These are phyloP conservation scores for Cutaneotrichosporon cavernicola DNA, from an alignment of 1,284 basidiomycete genomes.

Conservation along the genomic window DNA sequence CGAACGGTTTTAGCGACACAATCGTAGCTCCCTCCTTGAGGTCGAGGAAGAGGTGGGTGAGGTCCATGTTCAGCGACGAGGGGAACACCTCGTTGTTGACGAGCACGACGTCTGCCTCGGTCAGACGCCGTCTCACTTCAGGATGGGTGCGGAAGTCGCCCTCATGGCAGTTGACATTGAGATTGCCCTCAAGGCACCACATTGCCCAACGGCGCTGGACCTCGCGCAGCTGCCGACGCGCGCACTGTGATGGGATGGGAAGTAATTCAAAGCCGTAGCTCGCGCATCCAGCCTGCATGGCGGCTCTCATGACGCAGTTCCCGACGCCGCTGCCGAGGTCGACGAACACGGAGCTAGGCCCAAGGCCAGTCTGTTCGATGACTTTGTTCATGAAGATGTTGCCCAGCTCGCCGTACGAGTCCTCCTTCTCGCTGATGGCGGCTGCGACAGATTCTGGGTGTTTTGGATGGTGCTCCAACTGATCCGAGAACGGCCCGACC, in stretches of 20 bases:
- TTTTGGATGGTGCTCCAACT: slow-evolving; percentile 53
- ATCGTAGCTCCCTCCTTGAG: slow-evolving; percentile 58
- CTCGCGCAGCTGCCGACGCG: slow-evolving; percentile 55
- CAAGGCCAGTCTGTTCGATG: slow-evolving; percentile 46
- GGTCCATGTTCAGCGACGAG: slow-evolving; percentile 56
- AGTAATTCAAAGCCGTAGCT: slow-evolving; percentile 59
- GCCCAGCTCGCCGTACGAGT: slow-evolving; percentile 51
- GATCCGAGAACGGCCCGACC: slow-evolving; percentile 56
- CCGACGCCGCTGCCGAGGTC: slow-evolving; percentile 61
- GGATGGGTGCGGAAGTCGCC: slow-evolving; percentile 56
- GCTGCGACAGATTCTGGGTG: slow-evolving; percentile 46
- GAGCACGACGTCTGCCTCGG: slow-evolving; percentile 58
- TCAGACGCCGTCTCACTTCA: slow-evolving; percentile 46
- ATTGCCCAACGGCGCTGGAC: slow-evolving; percentile 55
- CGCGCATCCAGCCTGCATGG: slow-evolving; percentile 57
- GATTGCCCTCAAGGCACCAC: slow-evolving; percentile 56
- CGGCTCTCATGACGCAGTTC: slow-evolving; percentile 59
- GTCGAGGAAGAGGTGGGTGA: slow-evolving; percentile 59
- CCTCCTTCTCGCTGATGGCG: slow-evolving; percentile 47
- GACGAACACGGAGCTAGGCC: slow-evolving; percentile 50
- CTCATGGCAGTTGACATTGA: slow-evolving; percentile 54
- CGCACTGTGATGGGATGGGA: slow-evolving; percentile 55
- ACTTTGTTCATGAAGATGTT: slow-evolving; percentile 51
- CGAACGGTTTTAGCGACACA: slow-evolving; percentile 59
- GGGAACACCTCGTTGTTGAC: slow-evolving; percentile 61